Conservation (phyloP, 2,329 filamentous ascomycete genomes). For the Fusarium decemcellulare region DNA sequence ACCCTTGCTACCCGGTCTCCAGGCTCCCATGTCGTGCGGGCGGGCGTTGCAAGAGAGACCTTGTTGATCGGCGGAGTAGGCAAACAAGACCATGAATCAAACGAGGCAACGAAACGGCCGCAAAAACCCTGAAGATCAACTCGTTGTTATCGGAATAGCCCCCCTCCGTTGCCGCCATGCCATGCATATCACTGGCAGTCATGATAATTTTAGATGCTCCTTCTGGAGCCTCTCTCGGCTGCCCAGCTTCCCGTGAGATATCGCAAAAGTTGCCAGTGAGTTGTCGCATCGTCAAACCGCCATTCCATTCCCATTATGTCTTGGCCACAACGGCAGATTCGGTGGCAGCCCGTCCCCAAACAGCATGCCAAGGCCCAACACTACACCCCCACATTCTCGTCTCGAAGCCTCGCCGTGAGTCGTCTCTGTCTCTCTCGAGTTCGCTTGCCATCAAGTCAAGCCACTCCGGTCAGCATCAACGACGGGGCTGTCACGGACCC, state of each 20-base stretch:
- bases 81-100: constrained; percentile 13
- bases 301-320: constrained; percentile 2
- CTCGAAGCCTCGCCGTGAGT: constrained; percentile 21
- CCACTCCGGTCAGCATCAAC: not conserved
- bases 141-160: constrained; percentile 15
- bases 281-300: constrained; percentile 10
- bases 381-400: constrained; percentile 28
- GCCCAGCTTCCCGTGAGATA: too few relatives aligned
- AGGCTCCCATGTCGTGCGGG: constrained; percentile 28
- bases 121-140: constrained; percentile 29
- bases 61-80: constrained; percentile 32
- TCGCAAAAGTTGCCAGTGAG: not conserved
- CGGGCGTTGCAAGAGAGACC: constrained; percentile 9
- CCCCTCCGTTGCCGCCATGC: too few relatives aligned
- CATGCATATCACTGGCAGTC: too few relatives aligned
- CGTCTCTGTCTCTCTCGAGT: not conserved
- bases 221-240: too few relatives aligned
- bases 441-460: constrained; percentile 6
- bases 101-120: constrained; percentile 27
- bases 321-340: constrained; percentile 15
- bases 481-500: constrained; percentile 5
- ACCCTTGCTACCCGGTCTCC: constrained; percentile 24
- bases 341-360: constrained; percentile 14
- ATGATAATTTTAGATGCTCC: constrained; percentile 8
- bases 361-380: constrained; percentile 9